These are phyloP conservation scores for Fusarium sublunatum DNA, from an alignment of 2,329 filamentous ascomycete genomes.

Conservation along the genomic window DNA sequence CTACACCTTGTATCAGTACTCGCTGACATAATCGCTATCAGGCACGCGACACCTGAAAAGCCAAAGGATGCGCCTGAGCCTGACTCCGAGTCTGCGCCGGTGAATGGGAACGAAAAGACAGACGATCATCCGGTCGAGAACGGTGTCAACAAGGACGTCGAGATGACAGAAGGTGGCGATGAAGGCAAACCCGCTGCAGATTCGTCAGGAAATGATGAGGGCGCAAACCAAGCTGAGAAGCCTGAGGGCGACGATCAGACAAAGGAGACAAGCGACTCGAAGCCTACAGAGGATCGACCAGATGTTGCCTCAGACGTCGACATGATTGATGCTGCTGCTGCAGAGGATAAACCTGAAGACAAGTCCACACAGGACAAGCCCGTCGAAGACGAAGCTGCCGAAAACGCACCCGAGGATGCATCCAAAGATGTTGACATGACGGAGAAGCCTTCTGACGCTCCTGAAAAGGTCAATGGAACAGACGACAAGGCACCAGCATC, in stretches of 20 bases:
- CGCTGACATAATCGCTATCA: conserved; percentile 44
- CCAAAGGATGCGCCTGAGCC: conserved; percentile 23
- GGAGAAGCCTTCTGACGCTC: conserved; percentile 35
- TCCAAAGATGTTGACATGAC: conserved; percentile 45
- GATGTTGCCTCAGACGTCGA: conserved; percentile 20
- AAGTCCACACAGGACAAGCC: conserved; percentile 15
- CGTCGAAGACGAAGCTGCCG: conserved; percentile 9
- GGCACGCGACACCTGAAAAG: conserved; percentile 45
- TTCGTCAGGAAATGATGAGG: conserved; percentile 15
- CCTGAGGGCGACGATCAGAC: conserved; percentile 24
- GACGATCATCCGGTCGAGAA: conserved; percentile 42
- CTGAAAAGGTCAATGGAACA: conserved; percentile 31
- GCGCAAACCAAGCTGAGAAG: conserved; percentile 25
- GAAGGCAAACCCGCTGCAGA: conserved; percentile 25
- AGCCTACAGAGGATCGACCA: conserved; percentile 8
- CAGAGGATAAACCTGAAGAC: conserved; percentile 16
- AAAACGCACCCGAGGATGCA: conserved; percentile 16
- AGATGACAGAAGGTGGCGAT: conserved; percentile 36
- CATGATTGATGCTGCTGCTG: conserved; percentile 27
- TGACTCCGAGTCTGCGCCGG: conserved; percentile 27
- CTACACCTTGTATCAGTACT: conserved; percentile 16
- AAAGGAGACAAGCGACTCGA: conserved; percentile 13
- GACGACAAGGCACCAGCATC: conserved; percentile 20
- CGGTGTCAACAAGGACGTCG: conserved; percentile 41
- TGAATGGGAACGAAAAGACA: conserved; percentile 44